Conservation (phyloP, 768 basidiomycete genomes). For the Chiua virens region DNA sequence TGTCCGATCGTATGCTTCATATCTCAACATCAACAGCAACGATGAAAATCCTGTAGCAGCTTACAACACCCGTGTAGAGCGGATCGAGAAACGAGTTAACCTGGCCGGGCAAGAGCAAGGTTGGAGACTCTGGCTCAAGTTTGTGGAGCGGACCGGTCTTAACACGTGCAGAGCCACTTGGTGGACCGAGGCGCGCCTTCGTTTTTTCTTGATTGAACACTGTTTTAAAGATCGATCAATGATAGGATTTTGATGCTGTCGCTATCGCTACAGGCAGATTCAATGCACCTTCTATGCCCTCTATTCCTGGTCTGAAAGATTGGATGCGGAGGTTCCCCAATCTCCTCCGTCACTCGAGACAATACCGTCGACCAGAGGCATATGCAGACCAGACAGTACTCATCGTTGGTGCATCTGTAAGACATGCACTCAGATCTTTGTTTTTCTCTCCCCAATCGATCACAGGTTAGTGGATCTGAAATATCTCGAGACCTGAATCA, state of each 20-base stretch:
- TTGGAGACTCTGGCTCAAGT: constrained; percentile 37
- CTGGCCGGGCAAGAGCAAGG: constrained; percentile 31
- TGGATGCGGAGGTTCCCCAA: constrained; percentile 32
- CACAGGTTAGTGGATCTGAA: constrained; percentile 5
- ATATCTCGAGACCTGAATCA: constrained; percentile 16
- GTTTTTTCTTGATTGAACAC: neutral
- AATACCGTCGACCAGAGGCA: constrained; percentile 41
- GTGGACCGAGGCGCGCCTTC: constrained; percentile 15
- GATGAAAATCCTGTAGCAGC: constrained; percentile 39
- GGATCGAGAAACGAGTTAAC: constrained; percentile 39
- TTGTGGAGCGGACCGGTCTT: constrained; percentile 21
- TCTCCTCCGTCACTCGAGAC: constrained; percentile 39
- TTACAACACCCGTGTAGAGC: constrained; percentile 51
- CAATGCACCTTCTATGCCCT: constrained; percentile 9
- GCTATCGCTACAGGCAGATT: constrained; percentile 9
- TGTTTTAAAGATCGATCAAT: neutral
- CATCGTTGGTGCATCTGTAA: constrained; percentile 36
- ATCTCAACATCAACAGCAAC: constrained; percentile 42
- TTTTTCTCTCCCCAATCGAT: no score
- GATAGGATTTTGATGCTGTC: constrained; percentile 19
- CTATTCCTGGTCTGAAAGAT: constrained; percentile 11
- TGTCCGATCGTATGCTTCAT: constrained; percentile 42
- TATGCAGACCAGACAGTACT: constrained; percentile 40
- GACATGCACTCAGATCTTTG: no score
- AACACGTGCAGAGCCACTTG: constrained; percentile 33